Evolutionary conservation across 164 flowering plant species (phyloP).

Genomic region (Santalum album): DNA sequence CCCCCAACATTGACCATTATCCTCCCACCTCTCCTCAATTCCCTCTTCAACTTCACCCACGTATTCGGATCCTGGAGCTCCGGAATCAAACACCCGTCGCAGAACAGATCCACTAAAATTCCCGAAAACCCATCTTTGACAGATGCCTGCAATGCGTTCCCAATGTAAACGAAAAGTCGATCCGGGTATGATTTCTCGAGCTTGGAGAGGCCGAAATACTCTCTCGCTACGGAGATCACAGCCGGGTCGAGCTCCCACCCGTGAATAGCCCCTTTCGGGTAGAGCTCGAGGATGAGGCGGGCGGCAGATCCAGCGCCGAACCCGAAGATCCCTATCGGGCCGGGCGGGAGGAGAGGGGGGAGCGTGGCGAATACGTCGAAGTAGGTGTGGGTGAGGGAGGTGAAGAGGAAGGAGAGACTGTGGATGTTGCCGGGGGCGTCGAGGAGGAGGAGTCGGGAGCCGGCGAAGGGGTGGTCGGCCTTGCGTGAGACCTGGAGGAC

Average conservation of each 20-base stretch:
- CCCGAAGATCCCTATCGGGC: conserved; percentile 77
- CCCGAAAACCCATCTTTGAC: conserved; percentile 49
- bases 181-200: conserved; percentile 36
- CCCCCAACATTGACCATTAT: conserved; percentile 97
- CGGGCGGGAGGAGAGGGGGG: conserved; percentile 67
- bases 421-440: conserved; percentile 93
- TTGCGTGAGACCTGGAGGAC: conserved; percentile 69
- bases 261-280: conserved; percentile 47
- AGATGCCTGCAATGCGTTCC: conserved; percentile 53
- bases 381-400: conserved; percentile 52
- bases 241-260: conserved; percentile 91
- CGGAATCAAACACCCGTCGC: conserved; percentile 48
- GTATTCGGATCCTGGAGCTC: conserved; percentile 47
- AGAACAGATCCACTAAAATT: conserved; percentile 50
- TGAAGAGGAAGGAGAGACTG: conserved; percentile 56
- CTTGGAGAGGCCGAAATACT: conserved; percentile 57
- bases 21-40: conserved; percentile 72
- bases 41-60: conserved; percentile 45
- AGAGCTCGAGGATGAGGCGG: conserved; percentile 40
- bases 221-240: conserved; percentile 67
- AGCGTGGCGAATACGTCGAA: conserved; percentile 82
- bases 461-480: conserved; percentile 80
- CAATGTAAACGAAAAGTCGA: conserved; percentile 54
- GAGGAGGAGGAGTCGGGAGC: conserved; percentile 74
- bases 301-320: conserved; percentile 92